Evolutionary conservation across 371 early-diverging fungal species (phyloP).

Genomic region (Capniomyces stellatus): DNA sequence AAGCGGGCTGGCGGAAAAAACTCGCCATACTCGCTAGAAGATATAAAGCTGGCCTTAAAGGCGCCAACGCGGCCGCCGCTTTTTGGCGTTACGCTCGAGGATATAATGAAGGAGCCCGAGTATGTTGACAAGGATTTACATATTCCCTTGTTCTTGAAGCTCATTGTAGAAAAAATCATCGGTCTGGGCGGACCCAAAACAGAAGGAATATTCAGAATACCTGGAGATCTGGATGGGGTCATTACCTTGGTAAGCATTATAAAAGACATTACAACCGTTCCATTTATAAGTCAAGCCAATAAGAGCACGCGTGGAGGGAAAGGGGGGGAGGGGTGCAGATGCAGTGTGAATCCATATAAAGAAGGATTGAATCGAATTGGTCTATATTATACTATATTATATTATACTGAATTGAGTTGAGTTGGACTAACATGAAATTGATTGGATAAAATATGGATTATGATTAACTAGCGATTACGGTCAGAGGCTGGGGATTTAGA

Average conservation of each 20-base stretch:
- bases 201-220: constrained; percentile 95
- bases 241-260: constrained; percentile 42
- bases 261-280: neutral
- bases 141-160: constrained; percentile 63
- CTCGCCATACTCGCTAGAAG: constrained; percentile 46
- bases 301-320: too few species aligned
- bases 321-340: too few species aligned
- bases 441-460: neutral
- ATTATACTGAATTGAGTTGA: too few species aligned
- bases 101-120: constrained; percentile 42
- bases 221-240: constrained; percentile 82
- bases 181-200: constrained; percentile 53
- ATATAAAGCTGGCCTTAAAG: constrained; percentile 58
- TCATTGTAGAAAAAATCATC: constrained; percentile 56
- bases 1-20: constrained; percentile 52
- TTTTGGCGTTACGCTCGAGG: constrained; percentile 80
- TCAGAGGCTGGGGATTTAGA: constrained; percentile 72
- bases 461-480: constrained; percentile 29
- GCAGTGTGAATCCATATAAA: too few species aligned
- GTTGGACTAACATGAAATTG: too few species aligned
- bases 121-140: constrained; percentile 27
- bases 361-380: too few species aligned
- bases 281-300: neutral
- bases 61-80: constrained; percentile 68
- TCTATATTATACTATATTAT: too few species aligned